These are phyloP conservation scores for Malus hybrid DNA, from an alignment of 331 rosid species.

Conservation along the genomic window DNA sequence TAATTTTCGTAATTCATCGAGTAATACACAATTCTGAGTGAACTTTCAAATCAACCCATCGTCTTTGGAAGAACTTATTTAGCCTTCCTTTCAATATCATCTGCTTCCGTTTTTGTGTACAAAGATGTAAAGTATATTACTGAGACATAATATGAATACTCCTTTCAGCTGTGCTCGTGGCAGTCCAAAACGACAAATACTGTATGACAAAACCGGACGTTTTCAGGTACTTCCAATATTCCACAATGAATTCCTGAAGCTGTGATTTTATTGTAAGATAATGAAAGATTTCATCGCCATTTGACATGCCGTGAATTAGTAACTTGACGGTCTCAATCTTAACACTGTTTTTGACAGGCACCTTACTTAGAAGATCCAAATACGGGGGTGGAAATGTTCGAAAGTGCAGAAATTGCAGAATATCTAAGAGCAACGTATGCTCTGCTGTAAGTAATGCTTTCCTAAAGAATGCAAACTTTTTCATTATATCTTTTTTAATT, in stretches of 20 bases:
- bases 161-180: slow-evolving; percentile 83
- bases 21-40: not conserved
- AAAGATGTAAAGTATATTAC: not conserved
- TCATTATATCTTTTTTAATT: not conserved
- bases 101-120: not conserved
- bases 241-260: not conserved
- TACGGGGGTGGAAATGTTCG: slow-evolving; percentile 91
- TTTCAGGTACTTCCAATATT: slow-evolving; percentile 62
- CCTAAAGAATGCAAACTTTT: slow-evolving; percentile 2
- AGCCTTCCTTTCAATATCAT: not conserved
- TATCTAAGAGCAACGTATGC: slow-evolving; percentile 81
- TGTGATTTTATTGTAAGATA: not conserved
- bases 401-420: slow-evolving; percentile 88
- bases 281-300: not conserved
- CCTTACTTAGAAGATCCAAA: slow-evolving; percentile 92
- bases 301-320: slow-evolving; percentile 8
- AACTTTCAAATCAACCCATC: not conserved
- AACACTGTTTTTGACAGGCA: slow-evolving; percentile 43
- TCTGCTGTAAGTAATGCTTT: slow-evolving; percentile 25
- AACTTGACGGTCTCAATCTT: slow-evolving; percentile 7
- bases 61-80: not conserved
- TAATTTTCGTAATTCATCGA: not conserved
- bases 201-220: slow-evolving; percentile 50
- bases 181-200: slow-evolving; percentile 68
- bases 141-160: slow-evolving; percentile 1